phyloP scores from a whole-genome alignment of 257 asterid species.

The Solanum bulbocastanum region DNA sequence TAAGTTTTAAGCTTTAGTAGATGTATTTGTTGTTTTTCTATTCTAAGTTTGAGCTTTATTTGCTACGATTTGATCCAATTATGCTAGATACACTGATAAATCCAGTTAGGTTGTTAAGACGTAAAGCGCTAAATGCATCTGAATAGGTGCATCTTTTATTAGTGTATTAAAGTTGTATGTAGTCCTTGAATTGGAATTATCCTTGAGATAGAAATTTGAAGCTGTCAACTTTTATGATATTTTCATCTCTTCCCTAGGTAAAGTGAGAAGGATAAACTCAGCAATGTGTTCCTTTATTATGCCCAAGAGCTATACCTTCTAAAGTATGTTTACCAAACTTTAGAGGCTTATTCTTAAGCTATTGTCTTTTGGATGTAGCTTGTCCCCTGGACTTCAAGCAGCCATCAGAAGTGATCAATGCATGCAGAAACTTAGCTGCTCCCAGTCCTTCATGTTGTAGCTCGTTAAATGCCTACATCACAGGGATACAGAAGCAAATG shows the following conservation, averaged over 20 bases:
- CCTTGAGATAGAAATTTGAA: background rate
- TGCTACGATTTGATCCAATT: background rate
- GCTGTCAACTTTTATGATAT: background rate
- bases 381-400: slow-evolving; percentile 81
- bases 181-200: background rate
- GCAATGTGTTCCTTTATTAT: background rate
- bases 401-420: slow-evolving; percentile 70
- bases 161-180: background rate
- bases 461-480: slow-evolving; percentile 60
- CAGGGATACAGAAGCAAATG: slow-evolving; percentile 78
- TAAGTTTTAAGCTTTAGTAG: background rate
- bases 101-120: background rate
- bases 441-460: slow-evolving; percentile 89
- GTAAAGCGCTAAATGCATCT: background rate
- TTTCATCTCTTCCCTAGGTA: background rate
- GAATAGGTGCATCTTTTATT: background rate
- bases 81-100: background rate
- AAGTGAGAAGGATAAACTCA: background rate
- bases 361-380: slow-evolving; percentile 30
- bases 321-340: background rate
- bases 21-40: background rate
- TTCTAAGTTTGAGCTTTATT: background rate
- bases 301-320: background rate
- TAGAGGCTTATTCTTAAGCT: background rate
- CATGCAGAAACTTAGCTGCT: slow-evolving; percentile 71